Percentiles rank a stretch among this genome's conserved stretches.
These are phyloP conservation scores for Chlamydomonas schloesseri DNA, from an alignment of 139 green algal genomes.

Conservation along the genomic window DNA sequence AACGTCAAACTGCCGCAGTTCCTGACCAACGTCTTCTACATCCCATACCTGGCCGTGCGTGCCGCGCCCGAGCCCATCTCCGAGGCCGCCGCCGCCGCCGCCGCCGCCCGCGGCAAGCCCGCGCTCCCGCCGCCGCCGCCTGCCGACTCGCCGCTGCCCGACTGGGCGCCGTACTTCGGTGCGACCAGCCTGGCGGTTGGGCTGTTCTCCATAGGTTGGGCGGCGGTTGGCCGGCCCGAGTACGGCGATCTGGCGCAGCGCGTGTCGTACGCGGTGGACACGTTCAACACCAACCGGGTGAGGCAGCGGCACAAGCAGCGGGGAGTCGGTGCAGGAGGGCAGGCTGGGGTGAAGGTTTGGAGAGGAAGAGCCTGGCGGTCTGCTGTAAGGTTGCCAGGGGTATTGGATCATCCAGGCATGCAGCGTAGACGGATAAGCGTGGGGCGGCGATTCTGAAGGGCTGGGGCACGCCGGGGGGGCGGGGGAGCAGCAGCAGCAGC, in stretches of 20 bases:
- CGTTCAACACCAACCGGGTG: conserved; percentile 59
- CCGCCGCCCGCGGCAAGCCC: background rate
- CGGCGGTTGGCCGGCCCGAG: conserved; percentile 72
- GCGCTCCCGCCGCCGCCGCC: background rate
- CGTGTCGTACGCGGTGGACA: conserved; percentile 58
- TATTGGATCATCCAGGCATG: no score
- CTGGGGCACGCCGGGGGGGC: no score
- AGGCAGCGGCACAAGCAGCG: no score
- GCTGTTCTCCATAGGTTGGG: conserved; percentile 77
- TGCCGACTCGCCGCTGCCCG: conserved; percentile 46
- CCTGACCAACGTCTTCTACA: conserved; percentile 74
- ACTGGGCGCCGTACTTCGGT: conserved; percentile 37
- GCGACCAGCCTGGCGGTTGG: conserved; percentile 58
- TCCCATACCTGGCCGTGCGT: conserved; percentile 82
- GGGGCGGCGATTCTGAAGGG: no score
- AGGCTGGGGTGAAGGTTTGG: no score
- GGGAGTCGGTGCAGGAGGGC: no score
- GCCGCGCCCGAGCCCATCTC: conserved; percentile 55
- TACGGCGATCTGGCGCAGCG: conserved; percentile 71
- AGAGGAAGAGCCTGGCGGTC: no score
- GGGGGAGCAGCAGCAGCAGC: no score
- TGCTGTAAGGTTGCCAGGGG: no score
- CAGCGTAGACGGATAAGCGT: no score
- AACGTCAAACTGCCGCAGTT: no score
- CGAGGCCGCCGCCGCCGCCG: background rate